Conservation (phyloP, 176 grass and related monocot genomes). For the Olyra latifolia region DNA sequence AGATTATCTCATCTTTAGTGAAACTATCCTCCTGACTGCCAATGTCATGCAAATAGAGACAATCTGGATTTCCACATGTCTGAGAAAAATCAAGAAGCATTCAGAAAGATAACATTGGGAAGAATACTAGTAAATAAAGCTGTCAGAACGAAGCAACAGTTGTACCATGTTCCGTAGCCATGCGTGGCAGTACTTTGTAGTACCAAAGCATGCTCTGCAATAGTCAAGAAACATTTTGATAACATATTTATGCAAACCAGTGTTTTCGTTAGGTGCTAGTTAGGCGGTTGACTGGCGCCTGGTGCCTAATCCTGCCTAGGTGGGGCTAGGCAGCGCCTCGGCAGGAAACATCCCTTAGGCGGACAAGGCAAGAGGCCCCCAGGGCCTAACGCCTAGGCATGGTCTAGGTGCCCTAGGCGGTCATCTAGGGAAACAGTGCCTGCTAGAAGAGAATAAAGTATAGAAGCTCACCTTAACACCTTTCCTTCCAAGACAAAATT, state of each 20-base stretch:
- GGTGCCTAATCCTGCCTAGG: too few species aligned
- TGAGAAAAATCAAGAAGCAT: constrained; percentile 39
- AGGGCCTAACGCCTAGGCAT: too few species aligned
- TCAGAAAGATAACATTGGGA: constrained; percentile 30
- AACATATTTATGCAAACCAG: constrained; percentile 8
- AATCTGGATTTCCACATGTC: constrained; percentile 97
- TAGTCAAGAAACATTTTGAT: constrained; percentile 22
- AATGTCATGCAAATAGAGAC: constrained; percentile 98
- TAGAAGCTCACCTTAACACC: constrained; percentile 68
- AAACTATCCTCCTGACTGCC: constrained; percentile 96
- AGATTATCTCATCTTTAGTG: constrained; percentile 98
- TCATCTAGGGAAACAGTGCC: background rate
- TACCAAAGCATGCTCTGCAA: constrained; percentile 95
- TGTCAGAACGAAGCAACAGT: constrained; percentile 22
- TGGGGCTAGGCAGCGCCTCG: too few species aligned
- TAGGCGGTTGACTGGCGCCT: too few species aligned
- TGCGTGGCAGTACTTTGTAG: constrained; percentile 98
- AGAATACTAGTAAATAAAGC: constrained; percentile 25
- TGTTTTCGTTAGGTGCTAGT: too few species aligned
- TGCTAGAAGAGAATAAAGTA: constrained; percentile 25
- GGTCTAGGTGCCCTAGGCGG: too few species aligned
- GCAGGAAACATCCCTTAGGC: too few species aligned
- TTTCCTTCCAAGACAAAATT: constrained; percentile 98
- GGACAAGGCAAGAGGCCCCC: too few species aligned
- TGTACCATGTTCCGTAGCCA: constrained; percentile 97